These are phyloP conservation scores for Kwoniella shandongensis DNA, from an alignment of 768 basidiomycete genomes.

Conservation along the genomic window DNA sequence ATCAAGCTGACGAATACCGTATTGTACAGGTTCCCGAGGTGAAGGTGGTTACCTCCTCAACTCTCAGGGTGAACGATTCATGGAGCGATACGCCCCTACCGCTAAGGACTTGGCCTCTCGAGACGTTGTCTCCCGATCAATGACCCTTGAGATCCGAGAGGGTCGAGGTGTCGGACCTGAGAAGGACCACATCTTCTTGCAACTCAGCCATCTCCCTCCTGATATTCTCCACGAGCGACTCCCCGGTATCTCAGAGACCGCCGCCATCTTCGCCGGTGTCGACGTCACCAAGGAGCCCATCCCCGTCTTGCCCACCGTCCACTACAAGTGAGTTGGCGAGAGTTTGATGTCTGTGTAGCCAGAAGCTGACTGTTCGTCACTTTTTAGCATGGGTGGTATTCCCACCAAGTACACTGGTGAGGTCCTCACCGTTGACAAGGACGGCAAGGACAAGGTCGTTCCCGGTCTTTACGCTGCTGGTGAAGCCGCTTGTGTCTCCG, in stretches of 20 bases:
- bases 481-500: constrained; percentile 97
- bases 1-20: background rate
- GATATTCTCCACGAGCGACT: constrained; percentile 94
- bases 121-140: constrained; percentile 97
- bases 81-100: constrained; percentile 99
- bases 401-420: constrained; percentile 98
- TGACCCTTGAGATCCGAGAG: constrained; percentile 98
- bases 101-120: constrained; percentile 99
- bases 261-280: constrained; percentile 96
- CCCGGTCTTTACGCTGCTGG: constrained; percentile 98
- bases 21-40: constrained; percentile 81
- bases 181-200: constrained; percentile 94
- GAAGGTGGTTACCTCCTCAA: constrained; percentile 99
- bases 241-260: constrained; percentile 99
- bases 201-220: constrained; percentile 93
- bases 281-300: constrained; percentile 99
- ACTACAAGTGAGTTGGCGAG: constrained; percentile 79
- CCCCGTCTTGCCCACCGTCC: constrained; percentile 95
- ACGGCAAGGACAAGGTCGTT: constrained; percentile 89
- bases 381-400: constrained; percentile 83
- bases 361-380: constrained; percentile 27
- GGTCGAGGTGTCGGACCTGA: constrained; percentile 98
- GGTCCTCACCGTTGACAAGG: constrained; percentile 79
- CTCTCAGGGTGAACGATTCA: constrained; percentile 98
- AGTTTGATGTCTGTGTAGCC: background rate